Evolutionary conservation across 148 eudicot genomes (phyloP).

Genomic region (Spergularia marina): DNA sequence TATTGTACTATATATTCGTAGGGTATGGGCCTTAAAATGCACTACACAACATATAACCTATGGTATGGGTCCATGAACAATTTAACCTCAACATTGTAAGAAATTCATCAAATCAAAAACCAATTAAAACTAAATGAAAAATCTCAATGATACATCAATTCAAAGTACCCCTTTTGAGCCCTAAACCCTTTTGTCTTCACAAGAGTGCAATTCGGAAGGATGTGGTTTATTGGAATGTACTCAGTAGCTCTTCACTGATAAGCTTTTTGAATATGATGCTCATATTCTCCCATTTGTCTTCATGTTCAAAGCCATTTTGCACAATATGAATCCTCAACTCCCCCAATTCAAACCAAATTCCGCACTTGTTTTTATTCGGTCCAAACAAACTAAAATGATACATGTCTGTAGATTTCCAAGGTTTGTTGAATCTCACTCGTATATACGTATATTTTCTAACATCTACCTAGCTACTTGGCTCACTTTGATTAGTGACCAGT

Average conservation of each 20-base stretch:
- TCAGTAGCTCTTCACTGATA: conserved; percentile 14
- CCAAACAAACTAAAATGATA: too few species aligned
- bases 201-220: conserved; percentile 18
- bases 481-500: too few species aligned
- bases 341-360: too few species aligned
- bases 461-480: too few species aligned
- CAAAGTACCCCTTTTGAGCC: conserved; percentile 21
- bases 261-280: background rate
- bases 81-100: background rate
- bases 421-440: too few species aligned
- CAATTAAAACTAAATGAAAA: background rate
- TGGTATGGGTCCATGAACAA: conserved; percentile 16
- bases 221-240: conserved; percentile 12
- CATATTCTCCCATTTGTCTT: conserved; percentile 10
- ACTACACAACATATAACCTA: conserved; percentile 2
- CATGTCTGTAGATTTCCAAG: too few species aligned
- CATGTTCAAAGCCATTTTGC: conserved; percentile 15
- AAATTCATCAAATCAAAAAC: background rate
- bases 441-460: too few species aligned
- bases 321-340: background rate
- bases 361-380: too few species aligned
- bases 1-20: background rate
- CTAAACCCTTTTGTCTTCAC: conserved; percentile 22
- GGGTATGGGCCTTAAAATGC: conserved; percentile 12
- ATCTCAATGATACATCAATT: conserved; percentile 29